Evolutionary conservation across 768 basidiomycete species (phyloP), one percentile per base, ranked within the genome.

Genomic region (Termitomyces sp.): DNA sequence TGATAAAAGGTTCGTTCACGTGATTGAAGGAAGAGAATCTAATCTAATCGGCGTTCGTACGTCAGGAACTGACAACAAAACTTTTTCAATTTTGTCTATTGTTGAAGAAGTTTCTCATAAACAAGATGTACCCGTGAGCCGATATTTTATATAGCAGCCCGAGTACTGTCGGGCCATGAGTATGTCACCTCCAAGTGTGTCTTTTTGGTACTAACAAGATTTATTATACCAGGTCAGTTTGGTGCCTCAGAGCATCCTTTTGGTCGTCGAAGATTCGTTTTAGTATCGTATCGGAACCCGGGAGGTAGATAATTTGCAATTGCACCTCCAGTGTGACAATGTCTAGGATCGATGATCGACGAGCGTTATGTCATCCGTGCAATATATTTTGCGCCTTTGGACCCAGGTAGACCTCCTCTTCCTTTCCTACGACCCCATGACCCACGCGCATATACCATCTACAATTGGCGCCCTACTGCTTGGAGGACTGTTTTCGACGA

Each of bases 381-480:
- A 53, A 53, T 28, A 51, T 24, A 26, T 51, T n/a, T 40, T 6
- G 26, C 51, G 22, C 9, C 22, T 51, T 35, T 16, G 18, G 1
- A 5, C 22, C n/a, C 28, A 0, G 9, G 1, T 7, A 5, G 14
- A 44, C 30, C 16, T 12, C 16, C 30, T 40, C 18, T 6, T 6
- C 38, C 35, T 3, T 14, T 44, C 8, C 22, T 20, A n/a, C 20
- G 13, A 13, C 33, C 20, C 20, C 5, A 57, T 57, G 56, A 24
- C 32, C 3, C n/a, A 42, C 48, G 9, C 36, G 26, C 46, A 57
- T 38, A 12, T 63, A 14, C 59, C 53, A 26, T 48, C 36, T 26
- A 63, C 62, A 7, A 24, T 57, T 24, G 62, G 62, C 28, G 62
- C 62, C 16, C 32, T 60, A 1, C 43, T 63, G 5, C 51, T 63